Evolutionary conservation across 495 filamentous ascomycete genomes (phyloP), one percentile per base, ranked within the genome.

Genomic region (Cercophora samala): DNA sequence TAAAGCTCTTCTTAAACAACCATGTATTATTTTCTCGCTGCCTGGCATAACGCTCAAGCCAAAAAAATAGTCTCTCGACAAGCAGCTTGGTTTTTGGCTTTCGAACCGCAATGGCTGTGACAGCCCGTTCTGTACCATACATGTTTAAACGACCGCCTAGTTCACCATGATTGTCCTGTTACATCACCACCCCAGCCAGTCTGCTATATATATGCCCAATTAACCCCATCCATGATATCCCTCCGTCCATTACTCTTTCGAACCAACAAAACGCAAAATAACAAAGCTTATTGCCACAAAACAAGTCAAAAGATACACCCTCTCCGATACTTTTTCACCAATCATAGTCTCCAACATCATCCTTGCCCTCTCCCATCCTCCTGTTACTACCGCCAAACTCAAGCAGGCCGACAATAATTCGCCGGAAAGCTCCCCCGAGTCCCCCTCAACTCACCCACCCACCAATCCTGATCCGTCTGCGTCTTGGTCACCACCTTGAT

Each of bases 381-480:
- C 22, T 18, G 6, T 56, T 56, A 5, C 37, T 6, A 63, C 19
- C 21, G 58, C 68, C 6, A 0, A 9, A 21, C 18, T 65, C 32
- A 68, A 4, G 67, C 42, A n/a, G 66, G 65, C 65, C 71, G 74
- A 80, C 90, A 90, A 74, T 98, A 98, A 76, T 98, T 98, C 4
- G 93, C 94, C 19, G 94, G 94, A 76, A 97, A 98, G 70, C 79
- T 88, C 11, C 94, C 94, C 73, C 83, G 84, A 23, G 79, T 74
- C 3, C 94, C 95, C 60, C 83, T 78, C 29, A 97, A 63, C 77
- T 97, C 93, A 19, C 94, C 94, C 64, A 92, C 88, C 94, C 94
- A 98, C 94, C 94, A 98, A 72, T 97, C 94, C 77, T 97, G 91
- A 29, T 86, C 89, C 64, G 90, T 95, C 21, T 86, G 86, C 2